These are phyloP conservation scores for Corniculantispora saksenae DNA, from an alignment of 2,329 filamentous ascomycete genomes.

Conservation along the genomic window DNA sequence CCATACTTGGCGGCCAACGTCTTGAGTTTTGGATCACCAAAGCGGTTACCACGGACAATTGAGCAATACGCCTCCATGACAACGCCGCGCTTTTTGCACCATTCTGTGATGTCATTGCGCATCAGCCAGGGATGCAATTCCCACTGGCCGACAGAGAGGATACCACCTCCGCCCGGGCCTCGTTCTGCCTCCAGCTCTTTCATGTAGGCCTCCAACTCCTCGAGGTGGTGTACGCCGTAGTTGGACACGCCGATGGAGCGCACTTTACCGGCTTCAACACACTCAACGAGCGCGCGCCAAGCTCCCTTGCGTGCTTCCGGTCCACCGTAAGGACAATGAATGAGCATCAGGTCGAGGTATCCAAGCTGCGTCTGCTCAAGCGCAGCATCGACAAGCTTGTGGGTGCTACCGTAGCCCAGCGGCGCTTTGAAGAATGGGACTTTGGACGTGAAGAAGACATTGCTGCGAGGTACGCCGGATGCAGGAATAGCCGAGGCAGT, in stretches of 20 bases:
- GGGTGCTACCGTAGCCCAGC: slow-evolving; percentile 62
- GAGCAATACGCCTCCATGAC: slow-evolving; percentile 66
- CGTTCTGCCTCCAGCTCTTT: slow-evolving; percentile 62
- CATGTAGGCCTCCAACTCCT: slow-evolving; percentile 61
- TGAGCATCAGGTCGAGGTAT: slow-evolving; percentile 68
- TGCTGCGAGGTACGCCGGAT: slow-evolving; percentile 44
- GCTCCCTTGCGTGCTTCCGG: slow-evolving; percentile 56
- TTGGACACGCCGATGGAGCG: slow-evolving; percentile 65
- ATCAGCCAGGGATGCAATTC: slow-evolving; percentile 89
- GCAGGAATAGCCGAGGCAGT: slow-evolving; percentile 47
- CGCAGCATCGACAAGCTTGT: slow-evolving; percentile 63
- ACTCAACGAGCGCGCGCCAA: slow-evolving; percentile 65
- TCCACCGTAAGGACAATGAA: slow-evolving; percentile 63
- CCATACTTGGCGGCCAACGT: slow-evolving; percentile 69
- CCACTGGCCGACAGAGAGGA: slow-evolving; percentile 82
- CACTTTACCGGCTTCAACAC: slow-evolving; percentile 61
- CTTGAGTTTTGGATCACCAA: slow-evolving; percentile 66
- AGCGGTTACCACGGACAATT: slow-evolving; percentile 67
- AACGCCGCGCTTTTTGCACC: slow-evolving; percentile 67
- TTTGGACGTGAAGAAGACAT: slow-evolving; percentile 60
- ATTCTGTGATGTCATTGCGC: slow-evolving; percentile 75
- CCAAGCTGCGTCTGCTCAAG: slow-evolving; percentile 62
- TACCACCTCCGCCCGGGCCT: slow-evolving; percentile 62
- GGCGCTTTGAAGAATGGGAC: slow-evolving; percentile 43
- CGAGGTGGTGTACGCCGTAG: slow-evolving; percentile 63